Base-by-base conservation (phyloP, 2,329 filamentous ascomycete genomes). In the Fusarium siculi region DNA sequence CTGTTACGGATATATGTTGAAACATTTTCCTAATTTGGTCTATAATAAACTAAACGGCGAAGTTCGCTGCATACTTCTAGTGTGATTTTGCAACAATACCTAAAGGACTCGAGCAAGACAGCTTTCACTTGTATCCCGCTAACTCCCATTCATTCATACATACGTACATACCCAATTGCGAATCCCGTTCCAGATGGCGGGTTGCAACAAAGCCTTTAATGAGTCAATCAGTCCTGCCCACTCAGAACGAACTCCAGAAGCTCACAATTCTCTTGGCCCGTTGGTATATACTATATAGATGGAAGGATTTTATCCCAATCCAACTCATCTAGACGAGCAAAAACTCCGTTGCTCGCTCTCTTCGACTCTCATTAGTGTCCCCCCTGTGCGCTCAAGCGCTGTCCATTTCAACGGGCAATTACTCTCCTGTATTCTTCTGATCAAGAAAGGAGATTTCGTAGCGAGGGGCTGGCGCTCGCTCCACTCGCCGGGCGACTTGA, bases 401-500 rank as follows among this genome's bases (percentile, higher is more conserved):
- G n/a, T 19, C 16, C 30, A 23, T 34, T 34, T 34, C 30, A 23
- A 34, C n/a, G n/a, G 30, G 16, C 11, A 50, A 19, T 50, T 23
- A 50, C 47, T 47, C 55, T 19, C 25, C 30, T 53, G 30, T 28
- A 34, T 37, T 28, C 8, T 37, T 19, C 21, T 21, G 30, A 23
- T 83, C 82, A 94, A 53, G 90, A 92, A 60, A 95, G 86, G 54
- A 95, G 81, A 77, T 95, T 95, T 75, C 91, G 89, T 69, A 95
- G 81, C 15, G 93, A 94, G 16, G 93, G 92, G 77, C 91, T 95
- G 21, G 93, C 92, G 77, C 93, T 95, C 8, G 93, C 93, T n/a
- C 92, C 92, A 56, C 88, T 88, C 36, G 87, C 82, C 37, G 87
- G 84, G 53, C 87, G 83, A 25, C 70, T 80, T 54, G 75, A 79